Conservation (phyloP, 2,329 filamentous ascomycete species). For the Aspergillus ruber region DNA sequence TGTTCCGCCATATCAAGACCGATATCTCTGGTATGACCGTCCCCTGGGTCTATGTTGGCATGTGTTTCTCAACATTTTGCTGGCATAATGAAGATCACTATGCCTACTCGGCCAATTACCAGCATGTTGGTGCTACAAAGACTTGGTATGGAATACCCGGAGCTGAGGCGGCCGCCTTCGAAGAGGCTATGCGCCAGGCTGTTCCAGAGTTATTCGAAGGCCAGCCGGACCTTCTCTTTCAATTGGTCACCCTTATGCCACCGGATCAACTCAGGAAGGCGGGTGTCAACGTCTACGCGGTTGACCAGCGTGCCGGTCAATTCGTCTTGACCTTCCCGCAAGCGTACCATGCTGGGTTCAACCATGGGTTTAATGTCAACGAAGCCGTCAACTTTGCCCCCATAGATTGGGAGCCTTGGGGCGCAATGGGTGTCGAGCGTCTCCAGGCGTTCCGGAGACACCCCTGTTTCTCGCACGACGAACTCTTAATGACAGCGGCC, state of each 20-base stretch:
- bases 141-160: constrained; percentile 98
- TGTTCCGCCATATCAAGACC: constrained; percentile 95
- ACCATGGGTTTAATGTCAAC: constrained; percentile 98
- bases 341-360: constrained; percentile 96
- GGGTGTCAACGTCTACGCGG: constrained; percentile 83
- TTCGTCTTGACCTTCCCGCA: constrained; percentile 96
- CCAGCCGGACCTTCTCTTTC: constrained; percentile 91
- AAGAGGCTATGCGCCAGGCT: constrained; percentile 88
- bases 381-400: constrained; percentile 98
- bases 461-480: constrained; percentile 95
- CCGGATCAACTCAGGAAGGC: constrained; percentile 90
- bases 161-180: constrained; percentile 88
- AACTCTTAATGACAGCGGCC: constrained; percentile 84
- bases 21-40: constrained; percentile 99
- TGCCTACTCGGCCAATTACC: constrained; percentile 95
- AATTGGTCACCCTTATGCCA: constrained; percentile 90
- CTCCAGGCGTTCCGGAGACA: constrained; percentile 83
- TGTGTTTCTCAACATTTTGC: constrained; percentile 99
- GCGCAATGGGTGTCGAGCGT: constrained; percentile 76
- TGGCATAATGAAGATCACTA: constrained; percentile 99
- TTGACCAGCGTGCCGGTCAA: constrained; percentile 94
- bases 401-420: constrained; percentile 88
- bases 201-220: constrained; percentile 96
- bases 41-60: constrained; percentile 97
- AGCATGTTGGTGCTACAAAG: constrained; percentile 96